These are phyloP conservation scores for Neonectria sp. DNA, from an alignment of 2,329 filamentous ascomycete species.

Conservation along the genomic window DNA sequence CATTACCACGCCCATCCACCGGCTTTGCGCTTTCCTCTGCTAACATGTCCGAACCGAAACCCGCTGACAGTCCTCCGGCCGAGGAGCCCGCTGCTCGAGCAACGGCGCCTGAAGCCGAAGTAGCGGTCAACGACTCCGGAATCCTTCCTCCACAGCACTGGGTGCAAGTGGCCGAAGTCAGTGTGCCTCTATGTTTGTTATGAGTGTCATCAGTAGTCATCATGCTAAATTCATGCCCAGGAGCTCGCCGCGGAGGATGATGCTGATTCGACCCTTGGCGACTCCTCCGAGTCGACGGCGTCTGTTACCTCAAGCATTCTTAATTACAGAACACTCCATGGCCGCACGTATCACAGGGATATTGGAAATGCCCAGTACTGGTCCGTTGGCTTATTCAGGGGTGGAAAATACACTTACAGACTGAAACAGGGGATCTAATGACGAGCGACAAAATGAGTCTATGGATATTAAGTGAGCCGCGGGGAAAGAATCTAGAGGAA, in stretches of 20 bases:
- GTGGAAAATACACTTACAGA: not conserved
- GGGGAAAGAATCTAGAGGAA: rapidly evolving
- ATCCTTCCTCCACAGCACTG: conserved; percentile 35
- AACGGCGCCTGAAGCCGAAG: not conserved
- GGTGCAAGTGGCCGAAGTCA: conserved; percentile 35
- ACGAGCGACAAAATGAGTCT: conserved; percentile 38
- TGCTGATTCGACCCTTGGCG: conserved; percentile 25
- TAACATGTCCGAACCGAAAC: not conserved
- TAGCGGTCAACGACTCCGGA: not conserved
- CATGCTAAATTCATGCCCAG: not conserved
- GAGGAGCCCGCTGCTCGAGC: not conserved
- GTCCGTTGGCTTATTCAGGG: not conserved
- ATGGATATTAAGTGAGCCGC: conserved; percentile 38
- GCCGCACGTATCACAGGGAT: conserved; percentile 34
- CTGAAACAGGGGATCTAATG: conserved; percentile 27
- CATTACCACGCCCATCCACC: not conserved
- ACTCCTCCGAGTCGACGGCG: conserved; percentile 18
- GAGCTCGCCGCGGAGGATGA: conserved; percentile 28
- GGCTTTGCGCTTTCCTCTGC: not conserved
- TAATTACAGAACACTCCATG: conserved; percentile 35
- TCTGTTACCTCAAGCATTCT: conserved; percentile 36
- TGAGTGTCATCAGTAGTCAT: not conserved
- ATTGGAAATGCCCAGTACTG: conserved; percentile 37
- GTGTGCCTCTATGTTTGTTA: not conserved
- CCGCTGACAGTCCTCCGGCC: not conserved